Conservation (phyloP, 208 protist species). For the Wallacemonas sp. region DNA sequence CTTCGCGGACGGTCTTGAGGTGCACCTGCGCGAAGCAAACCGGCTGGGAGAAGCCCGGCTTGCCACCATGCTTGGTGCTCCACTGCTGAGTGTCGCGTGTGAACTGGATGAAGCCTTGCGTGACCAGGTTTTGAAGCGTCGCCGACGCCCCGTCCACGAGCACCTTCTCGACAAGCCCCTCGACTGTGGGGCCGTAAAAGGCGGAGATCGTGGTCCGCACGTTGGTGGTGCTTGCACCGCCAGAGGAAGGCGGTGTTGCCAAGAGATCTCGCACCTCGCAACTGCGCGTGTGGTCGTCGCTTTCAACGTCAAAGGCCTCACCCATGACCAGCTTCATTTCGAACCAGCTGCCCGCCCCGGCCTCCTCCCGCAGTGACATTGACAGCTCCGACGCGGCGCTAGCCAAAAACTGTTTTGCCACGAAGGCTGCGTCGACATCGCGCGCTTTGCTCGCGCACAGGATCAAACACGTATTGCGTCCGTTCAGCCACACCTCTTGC, state of each 20-base stretch:
- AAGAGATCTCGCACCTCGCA: not conserved
- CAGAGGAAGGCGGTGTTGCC: not conserved
- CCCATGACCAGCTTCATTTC: slow-evolving; percentile 14
- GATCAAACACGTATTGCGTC: slow-evolving; percentile 29
- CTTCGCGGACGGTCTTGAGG: slow-evolving; percentile 18
- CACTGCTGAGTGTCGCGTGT: slow-evolving; percentile 15
- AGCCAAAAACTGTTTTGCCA: slow-evolving; percentile 14
- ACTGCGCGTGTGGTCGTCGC: slow-evolving; percentile 7
- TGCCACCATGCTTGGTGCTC: not conserved
- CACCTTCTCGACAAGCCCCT: slow-evolving; percentile 2
- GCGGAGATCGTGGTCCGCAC: slow-evolving; percentile 24
- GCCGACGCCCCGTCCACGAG: slow-evolving; percentile 1
- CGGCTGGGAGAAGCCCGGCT: not conserved
- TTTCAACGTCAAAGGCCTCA: not conserved
- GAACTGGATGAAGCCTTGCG: slow-evolving; percentile 20
- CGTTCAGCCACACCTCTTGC: slow-evolving; percentile 20
- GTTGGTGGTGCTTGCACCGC: not conserved
- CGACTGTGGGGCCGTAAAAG: slow-evolving; percentile 19
- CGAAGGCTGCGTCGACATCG: slow-evolving; percentile 12
- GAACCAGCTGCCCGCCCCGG: not conserved
- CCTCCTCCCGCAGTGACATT: slow-evolving; percentile 16
- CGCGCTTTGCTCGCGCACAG: slow-evolving; percentile 29
- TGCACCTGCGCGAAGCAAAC: slow-evolving; percentile 23
- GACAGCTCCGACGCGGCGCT: slow-evolving; percentile 17
- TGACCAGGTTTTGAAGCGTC: not conserved